Base-by-base conservation (phyloP, 2,329 filamentous ascomycete species). In the Aspergillus ochraceus region DNA sequence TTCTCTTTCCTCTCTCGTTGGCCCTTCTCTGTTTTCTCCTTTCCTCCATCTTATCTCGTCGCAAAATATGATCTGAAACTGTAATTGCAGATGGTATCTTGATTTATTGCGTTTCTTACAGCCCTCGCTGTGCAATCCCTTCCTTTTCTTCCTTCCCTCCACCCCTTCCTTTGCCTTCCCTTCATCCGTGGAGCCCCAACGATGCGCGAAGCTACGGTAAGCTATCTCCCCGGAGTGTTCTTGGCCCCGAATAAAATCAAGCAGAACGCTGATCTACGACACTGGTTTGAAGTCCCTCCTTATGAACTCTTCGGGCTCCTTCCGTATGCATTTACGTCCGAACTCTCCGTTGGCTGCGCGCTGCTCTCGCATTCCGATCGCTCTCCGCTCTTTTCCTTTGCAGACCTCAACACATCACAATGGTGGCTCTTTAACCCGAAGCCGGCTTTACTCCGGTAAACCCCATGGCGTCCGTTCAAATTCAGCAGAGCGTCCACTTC, bases 201-300 rank as follows among this genome's bases (percentile, higher is more conserved):
- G 29, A 71, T 75, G 72, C 71, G 68, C 64, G 66, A 68, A 66
- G 61, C 68, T 61, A 68, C 68, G 51, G 74, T 76, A 71, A 65
- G 70, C 60, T 30, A 47, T 29, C 36, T 30, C 36, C 36, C 29
- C 32, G 42, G 11, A 42, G 17, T 26, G 3, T 57, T 52, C 11
- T 39, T 19, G n/a, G 36, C 11, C 12, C 36, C 3, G 36, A 42
- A 42, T 42, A 42, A 42, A 42, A 42, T 55, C 62, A 57, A 52
- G 51, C 24, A 36, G 30, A 24, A 17, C 11, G 42, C 24, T 51
- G 3, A 47, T 42, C 24, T 14, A 24, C 14, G 17, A n/a, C 36
- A 14, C 57, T 29, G 20, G 47, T 49, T 24, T 60, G 57, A 64
- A 74, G 72, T 60, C 55, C 64, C 60, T 64, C 65, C 52, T 63